Base-by-base conservation (phyloP, 2,329 filamentous ascomycete genomes). In the Stachybotrys echinatus region DNA sequence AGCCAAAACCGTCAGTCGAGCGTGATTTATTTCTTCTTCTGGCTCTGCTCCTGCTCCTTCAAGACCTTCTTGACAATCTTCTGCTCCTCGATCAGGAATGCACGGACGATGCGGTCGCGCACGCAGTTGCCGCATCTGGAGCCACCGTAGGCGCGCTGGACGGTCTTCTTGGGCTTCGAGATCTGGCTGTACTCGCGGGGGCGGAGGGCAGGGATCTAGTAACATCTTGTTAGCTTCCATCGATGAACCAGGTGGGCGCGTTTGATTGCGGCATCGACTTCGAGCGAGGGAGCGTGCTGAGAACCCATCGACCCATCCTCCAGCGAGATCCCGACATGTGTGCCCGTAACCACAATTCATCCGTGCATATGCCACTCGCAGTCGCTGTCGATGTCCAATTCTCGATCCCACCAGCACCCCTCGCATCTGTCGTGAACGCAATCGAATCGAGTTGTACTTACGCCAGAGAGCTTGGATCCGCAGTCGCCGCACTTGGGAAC, bases 31-130 rank as follows among this genome's bases (percentile, higher is more conserved):
- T 84, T 84, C 80, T 83, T 84, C 75, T 80, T 84, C 66, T 79
- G 74, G 68, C 76, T 72, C 69, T 74, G 88, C 81, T 89, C 88
- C 80, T 95, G 89, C 84, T 97, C 92, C 88, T 96, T 96, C 74
- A 97, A 85, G 68, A 99, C 94, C 89, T 99, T 99, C 91, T 99
- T 99, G 78, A 99, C 94, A 68, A 99, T 97, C 89, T 99, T 99
- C 84, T 99, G 94, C 86, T 99, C 94, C 83, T 99, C 95, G 63
- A 99, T 97, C 74, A 99, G 80, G 87, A 99, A 99, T 59, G 94
- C 94, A 66, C 94, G 90, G 65, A 96, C 90, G 65, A 99, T 89
- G 66, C 94, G 88, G 82, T 99, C 94, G 76, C 92, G 92, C 65
- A 99, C 94, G 77, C 94, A 99, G 84, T 90, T 94, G 72, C 88